A percentile compares a stretch with the other conserved stretches of the same genome.
Evolutionary conservation across 2,329 filamentous ascomycete genomes (phyloP).

Genomic region (Davidsoniella eucalypti): DNA sequence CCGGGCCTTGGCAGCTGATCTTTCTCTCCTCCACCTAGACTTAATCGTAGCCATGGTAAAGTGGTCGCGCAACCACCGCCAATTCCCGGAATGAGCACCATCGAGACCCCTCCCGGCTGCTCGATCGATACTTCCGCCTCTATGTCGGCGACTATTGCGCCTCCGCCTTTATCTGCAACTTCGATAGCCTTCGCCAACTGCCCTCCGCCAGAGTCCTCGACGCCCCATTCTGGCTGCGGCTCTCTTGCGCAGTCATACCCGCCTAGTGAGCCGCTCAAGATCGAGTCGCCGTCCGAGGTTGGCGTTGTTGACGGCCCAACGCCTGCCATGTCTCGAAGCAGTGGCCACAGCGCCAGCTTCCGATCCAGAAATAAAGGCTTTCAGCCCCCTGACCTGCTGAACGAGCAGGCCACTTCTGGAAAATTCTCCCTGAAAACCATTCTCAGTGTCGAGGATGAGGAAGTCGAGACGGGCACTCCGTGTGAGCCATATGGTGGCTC

Average conservation of each 20-base stretch:
- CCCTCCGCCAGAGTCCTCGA: not conserved
- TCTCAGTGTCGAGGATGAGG: constrained; percentile 15
- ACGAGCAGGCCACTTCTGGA: constrained; percentile 20
- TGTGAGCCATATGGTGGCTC: not conserved
- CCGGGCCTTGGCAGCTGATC: too few species aligned
- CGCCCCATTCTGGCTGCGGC: not conserved
- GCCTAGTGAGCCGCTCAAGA: constrained; percentile 1
- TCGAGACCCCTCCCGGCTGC: not conserved
- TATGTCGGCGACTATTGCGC: not conserved
- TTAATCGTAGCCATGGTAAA: constrained; percentile 11
- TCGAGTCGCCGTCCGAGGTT: constrained; percentile 4
- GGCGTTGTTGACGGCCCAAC: not conserved
- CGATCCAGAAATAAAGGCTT: constrained; percentile 15
- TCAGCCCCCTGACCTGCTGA: constrained; percentile 21
- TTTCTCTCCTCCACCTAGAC: not conserved
- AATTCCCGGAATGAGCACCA: not conserved
- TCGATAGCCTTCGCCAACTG: not conserved
- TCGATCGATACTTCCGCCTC: not conserved
- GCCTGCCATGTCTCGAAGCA: not conserved
- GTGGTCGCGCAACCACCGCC: constrained; percentile 7
- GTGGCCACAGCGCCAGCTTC: constrained; percentile 7
- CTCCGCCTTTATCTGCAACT: not conserved
- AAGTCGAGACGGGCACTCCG: not conserved
- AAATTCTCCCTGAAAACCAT: constrained; percentile 22
- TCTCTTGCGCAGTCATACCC: not conserved